These are phyloP conservation scores for Colletotrichum costaricense DNA, from an alignment of 2,329 filamentous ascomycete species.

Conservation along the genomic window DNA sequence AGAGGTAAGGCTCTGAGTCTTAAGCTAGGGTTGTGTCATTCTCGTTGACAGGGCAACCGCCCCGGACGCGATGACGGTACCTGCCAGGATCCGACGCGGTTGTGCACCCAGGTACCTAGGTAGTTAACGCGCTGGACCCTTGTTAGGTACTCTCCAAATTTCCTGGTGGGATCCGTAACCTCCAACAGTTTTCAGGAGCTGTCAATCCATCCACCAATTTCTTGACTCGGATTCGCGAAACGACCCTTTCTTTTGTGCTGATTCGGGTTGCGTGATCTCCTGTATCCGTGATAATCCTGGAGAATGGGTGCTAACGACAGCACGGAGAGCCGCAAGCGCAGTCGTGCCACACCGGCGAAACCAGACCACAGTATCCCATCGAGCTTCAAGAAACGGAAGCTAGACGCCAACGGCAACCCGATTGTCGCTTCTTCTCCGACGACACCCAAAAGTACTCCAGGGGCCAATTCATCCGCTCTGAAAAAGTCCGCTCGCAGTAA, in stretches of 20 bases:
- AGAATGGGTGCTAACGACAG: conserved; percentile 21
- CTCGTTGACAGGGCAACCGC: not conserved
- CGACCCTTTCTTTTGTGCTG: not conserved
- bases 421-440: conserved; percentile 44
- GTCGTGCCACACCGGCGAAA: not conserved
- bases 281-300: not conserved
- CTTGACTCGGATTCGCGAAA: not conserved
- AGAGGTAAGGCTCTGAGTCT: not conserved
- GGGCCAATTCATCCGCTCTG: not conserved
- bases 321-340: conserved; percentile 26
- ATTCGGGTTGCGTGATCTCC: not conserved
- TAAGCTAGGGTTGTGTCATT: not conserved
- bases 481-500: conserved; percentile 8
- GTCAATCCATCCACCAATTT: not conserved
- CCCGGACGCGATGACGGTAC: not conserved
- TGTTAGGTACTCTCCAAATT: not conserved
- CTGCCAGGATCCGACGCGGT: not conserved
- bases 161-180: not conserved
- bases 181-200: not conserved
- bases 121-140: conserved; percentile 11
- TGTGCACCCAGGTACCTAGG: not conserved
- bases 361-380: conserved; percentile 18
- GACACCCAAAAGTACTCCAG: conserved; percentile 38
- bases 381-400: conserved; percentile 37
- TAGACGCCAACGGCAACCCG: conserved; percentile 42